Evolutionary conservation across 805 yeast species (phyloP).

Genomic region (Wickerhamiella allomyrinae): DNA sequence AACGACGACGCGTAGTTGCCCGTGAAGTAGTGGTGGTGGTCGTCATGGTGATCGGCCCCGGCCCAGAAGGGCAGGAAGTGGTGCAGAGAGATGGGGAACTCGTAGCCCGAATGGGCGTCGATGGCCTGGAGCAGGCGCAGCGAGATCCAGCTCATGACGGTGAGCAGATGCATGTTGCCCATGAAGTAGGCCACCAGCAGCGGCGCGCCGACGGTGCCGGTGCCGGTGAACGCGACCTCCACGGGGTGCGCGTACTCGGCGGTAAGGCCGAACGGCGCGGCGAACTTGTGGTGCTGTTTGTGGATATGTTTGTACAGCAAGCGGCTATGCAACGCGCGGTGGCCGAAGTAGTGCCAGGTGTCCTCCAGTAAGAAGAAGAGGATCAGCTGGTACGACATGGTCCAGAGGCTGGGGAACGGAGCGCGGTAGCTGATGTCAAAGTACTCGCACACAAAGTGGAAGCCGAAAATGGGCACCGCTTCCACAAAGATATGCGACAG

Average conservation of each 20-base stretch:
- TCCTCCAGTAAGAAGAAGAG: slow-evolving; percentile 80
- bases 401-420: slow-evolving; percentile 63
- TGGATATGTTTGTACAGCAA: slow-evolving; percentile 88
- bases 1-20: slow-evolving; percentile 92
- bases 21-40: slow-evolving; percentile 89
- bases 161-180: slow-evolving; percentile 67
- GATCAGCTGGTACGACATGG: slow-evolving; percentile 51
- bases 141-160: slow-evolving; percentile 80
- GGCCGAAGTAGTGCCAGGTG: slow-evolving; percentile 95
- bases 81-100: slow-evolving; percentile 92
- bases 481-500: slow-evolving; percentile 83
- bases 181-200: slow-evolving; percentile 67
- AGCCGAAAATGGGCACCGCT: slow-evolving; percentile 92
- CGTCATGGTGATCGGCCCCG: slow-evolving; percentile 96
- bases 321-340: slow-evolving; percentile 66
- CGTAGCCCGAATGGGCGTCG: slow-evolving; percentile 96
- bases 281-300: slow-evolving; percentile 94
- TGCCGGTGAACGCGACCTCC: slow-evolving; percentile 80
- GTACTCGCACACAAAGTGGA: slow-evolving; percentile 79
- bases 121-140: slow-evolving; percentile 89
- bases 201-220: slow-evolving; percentile 95
- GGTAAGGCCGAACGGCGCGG: slow-evolving; percentile 93
- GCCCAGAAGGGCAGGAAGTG: slow-evolving; percentile 94
- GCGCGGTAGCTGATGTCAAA: slow-evolving; percentile 66
- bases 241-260: slow-evolving; percentile 97